phyloP scores from a whole-genome alignment of 192 early-diverging fungal genomes.

The Coemansia sp. region DNA sequence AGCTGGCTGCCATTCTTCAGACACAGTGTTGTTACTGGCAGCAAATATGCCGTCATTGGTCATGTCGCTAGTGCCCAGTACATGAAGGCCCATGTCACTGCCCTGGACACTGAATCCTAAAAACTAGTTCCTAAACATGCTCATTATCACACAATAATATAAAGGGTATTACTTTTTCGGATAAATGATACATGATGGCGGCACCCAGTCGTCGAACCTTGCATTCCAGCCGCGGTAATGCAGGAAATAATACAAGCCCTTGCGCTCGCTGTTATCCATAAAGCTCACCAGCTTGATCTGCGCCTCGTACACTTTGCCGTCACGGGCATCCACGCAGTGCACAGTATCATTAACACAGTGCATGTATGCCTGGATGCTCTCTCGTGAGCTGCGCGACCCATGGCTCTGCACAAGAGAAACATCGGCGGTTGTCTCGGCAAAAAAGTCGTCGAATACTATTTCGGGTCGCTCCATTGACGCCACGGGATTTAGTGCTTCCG shows the following conservation, averaged over 20 bases:
- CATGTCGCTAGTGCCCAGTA: background rate
- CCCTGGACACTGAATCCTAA: background rate
- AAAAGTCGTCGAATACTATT: conserved; percentile 40
- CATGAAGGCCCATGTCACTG: background rate
- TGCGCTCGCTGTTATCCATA: conserved; percentile 16
- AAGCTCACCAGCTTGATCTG: conserved; percentile 24
- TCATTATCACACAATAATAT: background rate
- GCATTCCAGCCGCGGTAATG: conserved; percentile 44
- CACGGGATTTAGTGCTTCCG: conserved; percentile 8
- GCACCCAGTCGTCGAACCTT: conserved; percentile 49
- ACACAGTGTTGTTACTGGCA: background rate
- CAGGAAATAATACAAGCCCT: conserved; percentile 44
- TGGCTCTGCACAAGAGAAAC: background rate
- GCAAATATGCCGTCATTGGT: background rate
- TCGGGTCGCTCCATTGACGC: conserved; percentile 21
- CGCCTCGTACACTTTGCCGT: conserved; percentile 34
- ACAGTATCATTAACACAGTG: conserved; percentile 16
- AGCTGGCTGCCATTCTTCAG: background rate
- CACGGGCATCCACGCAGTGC: conserved; percentile 30
- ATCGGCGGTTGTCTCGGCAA: background rate
- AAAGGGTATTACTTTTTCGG: background rate
- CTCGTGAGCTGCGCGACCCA: conserved; percentile 7
- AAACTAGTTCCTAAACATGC: background rate
- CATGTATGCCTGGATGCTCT: conserved; percentile 38
- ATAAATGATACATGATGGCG: conserved; percentile 43